Conservation (phyloP, 2,329 filamentous ascomycete genomes). For the Trichophyton benhamiae region DNA sequence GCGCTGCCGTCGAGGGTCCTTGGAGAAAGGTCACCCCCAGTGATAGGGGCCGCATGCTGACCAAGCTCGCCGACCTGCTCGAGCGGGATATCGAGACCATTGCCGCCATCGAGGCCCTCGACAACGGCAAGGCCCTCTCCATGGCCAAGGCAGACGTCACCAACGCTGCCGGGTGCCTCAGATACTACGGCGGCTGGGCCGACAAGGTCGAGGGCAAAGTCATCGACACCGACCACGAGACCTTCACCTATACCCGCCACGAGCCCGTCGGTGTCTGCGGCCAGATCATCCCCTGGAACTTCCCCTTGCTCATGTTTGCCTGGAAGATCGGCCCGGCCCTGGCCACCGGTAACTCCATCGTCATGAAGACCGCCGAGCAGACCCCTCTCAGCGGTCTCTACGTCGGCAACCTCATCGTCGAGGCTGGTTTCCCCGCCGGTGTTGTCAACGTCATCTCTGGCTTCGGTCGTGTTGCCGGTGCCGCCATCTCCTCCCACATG, state of each 20-base stretch:
- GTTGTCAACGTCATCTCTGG: constrained; percentile 57
- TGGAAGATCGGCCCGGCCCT: constrained; percentile 73
- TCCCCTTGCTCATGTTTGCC: constrained; percentile 69
- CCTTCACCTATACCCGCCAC: constrained; percentile 71
- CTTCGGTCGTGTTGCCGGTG: constrained; percentile 65
- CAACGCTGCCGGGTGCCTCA: constrained; percentile 56
- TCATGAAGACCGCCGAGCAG: constrained; percentile 56
- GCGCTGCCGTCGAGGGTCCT: constrained; percentile 66
- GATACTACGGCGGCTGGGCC: constrained; percentile 87
- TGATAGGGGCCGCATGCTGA: constrained; percentile 55
- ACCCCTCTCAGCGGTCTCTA: constrained; percentile 56
- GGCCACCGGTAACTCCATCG: constrained; percentile 49
- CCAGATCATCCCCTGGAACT: constrained; percentile 88
- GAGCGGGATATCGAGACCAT: constrained; percentile 68
- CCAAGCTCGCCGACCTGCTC: constrained; percentile 66
- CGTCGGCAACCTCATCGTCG: constrained; percentile 42
- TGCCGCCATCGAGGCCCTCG: constrained; percentile 71
- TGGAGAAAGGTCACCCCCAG: constrained; percentile 60
- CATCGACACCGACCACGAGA: constrained; percentile 63
- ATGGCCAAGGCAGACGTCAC: constrained; percentile 57
- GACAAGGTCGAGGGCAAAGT: constrained; percentile 90
- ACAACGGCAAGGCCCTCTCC: constrained; percentile 33
- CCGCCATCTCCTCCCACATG: constrained; percentile 51
- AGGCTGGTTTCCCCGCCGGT: constrained; percentile 51
- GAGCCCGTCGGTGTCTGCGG: constrained; percentile 74